Evolutionary conservation across 108 stramenopile species (phyloP).

Genomic region (Stephanodiscus triporus): DNA sequence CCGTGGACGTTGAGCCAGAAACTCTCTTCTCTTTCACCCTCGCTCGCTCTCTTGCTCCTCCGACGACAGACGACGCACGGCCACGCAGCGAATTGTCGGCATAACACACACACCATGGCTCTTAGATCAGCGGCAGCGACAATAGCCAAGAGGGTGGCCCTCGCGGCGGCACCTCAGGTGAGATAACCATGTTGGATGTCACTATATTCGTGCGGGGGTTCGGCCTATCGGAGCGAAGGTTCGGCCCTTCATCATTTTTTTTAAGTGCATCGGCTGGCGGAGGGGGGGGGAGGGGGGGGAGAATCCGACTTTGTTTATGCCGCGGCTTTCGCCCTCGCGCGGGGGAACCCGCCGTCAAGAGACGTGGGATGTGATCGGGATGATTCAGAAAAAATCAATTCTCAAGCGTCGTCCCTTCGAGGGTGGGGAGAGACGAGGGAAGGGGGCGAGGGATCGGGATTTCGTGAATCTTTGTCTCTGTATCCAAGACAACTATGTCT

Average conservation of each 20-base stretch:
- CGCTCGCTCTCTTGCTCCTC: too few species aligned
- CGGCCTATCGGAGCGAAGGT: background rate
- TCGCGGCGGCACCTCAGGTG: constrained; percentile 83
- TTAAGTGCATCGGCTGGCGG: background rate
- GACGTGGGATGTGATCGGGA: background rate
- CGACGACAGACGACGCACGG: too few species aligned
- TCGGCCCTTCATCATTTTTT: background rate
- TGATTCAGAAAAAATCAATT: background rate
- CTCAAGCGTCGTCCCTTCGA: background rate
- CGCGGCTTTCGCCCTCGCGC: background rate
- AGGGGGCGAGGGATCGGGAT: too few species aligned
- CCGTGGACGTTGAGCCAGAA: background rate
- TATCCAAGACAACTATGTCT: too few species aligned
- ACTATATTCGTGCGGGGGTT: background rate
- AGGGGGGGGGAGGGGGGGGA: background rate
- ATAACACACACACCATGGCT: constrained; percentile 61
- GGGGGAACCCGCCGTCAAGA: background rate
- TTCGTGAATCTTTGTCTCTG: too few species aligned
- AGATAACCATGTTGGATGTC: constrained; percentile 20
- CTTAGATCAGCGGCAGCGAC: constrained; percentile 79
- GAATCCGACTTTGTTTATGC: background rate
- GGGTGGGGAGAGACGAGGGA: background rate
- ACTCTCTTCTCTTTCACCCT: too few species aligned
- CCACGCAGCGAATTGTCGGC: too few species aligned
- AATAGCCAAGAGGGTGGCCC: constrained; percentile 75